Evolutionary conservation across 1,284 basidiomycete genomes (phyloP), one percentile per base, ranked within the genome.

Genomic region (Tylopilus sp.): DNA sequence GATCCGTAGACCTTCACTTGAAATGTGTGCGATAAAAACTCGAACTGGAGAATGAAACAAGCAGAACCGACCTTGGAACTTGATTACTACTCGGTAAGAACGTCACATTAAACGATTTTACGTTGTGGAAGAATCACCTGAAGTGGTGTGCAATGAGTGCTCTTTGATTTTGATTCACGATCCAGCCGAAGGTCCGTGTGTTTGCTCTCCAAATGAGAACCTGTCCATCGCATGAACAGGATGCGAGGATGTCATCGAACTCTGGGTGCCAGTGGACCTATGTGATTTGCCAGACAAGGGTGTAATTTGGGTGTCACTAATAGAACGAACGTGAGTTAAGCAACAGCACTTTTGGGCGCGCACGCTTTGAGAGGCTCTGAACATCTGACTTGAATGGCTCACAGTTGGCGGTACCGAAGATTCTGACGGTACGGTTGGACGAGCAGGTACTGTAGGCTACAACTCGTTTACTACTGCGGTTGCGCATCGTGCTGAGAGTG

Each of bases 161-260:
- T 99, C 98, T 81, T 98, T 98, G 76, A 99, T 95, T 81, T 95
- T 96, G 62, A 92, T 88, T 97, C 97, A 99, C 7, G 87, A 88
- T 49, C 86, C 86, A 13, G 85, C 79, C 22, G 82, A 78, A 38
- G 85, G 80, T 22, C 87, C 87, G 68, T 87, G 87, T 1, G 82
- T 85, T 72, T 91, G 91, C 74, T 99, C 98, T 98, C 97, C 98
- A 99, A 71, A 99, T 97, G 80, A 99, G 89, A 54, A 99, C 97
- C 75, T 98, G 96, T 60, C 36, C 36, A 36, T 36, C 36, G 36
- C 12, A 36, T 36, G 36, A 36, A 36, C 36, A 36, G 36, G 36
- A 36, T 36, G 36, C 36, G 36, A 36, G 36, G 36, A 36, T 36
- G 36, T 36, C 12, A 36, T 13, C 36, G 36, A 36, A 36, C 36